Base-by-base conservation (phyloP, 1,139 yeast genomes). In the Magnusiomyces paraingens region DNA sequence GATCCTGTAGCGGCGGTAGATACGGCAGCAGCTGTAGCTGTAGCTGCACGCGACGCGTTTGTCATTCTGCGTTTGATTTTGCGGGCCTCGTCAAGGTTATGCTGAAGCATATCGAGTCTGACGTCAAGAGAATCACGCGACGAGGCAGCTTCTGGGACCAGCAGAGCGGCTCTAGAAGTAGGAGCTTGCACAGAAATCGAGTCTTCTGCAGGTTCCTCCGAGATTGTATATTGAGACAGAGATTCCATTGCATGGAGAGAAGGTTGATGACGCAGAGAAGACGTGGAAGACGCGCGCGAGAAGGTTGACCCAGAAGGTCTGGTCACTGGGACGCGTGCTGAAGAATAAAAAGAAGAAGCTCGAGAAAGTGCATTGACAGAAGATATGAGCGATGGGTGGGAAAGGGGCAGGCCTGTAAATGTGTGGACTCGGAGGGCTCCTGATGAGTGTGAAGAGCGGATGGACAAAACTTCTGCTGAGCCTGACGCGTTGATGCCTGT, bases 41-140 rank as follows among this genome's bases (percentile, higher is more conserved):
- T 21, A 12, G n/a, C 15, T 17, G 15, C 41, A 12, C 45, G 44
- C 22, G 50, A 14, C 14, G 50, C 17, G 38, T 14, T 20, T 14
- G 50, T 48, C 50, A 48, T 39, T 39, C 22, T 22, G 3, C 52
- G 49, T 18, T 51, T 50, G 44, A 55, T 36, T 12, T 26, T 20
- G 15, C 53, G 51, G 15, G 52, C 52, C 14, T 55, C 55, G 29
- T 55, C 54, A 6, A 55, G 49, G 15, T 55, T 53, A 15, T 32
- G 36, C 32, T 55, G 57, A 6, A 55, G 38, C 38, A 45, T 35
- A 39, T 47, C 52, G 2, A 55, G 39, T 3, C 55, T 38, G 3
- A 15, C 20, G 26, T 55, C 57, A 17, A 55, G 41, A 20, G 52
- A 32, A 46, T 55, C 57, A 6, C 17, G 40, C 17, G 40, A 36